phyloP scores from a whole-genome alignment of 2,329 filamentous ascomycete species.

The Seiridium unicorne region DNA sequence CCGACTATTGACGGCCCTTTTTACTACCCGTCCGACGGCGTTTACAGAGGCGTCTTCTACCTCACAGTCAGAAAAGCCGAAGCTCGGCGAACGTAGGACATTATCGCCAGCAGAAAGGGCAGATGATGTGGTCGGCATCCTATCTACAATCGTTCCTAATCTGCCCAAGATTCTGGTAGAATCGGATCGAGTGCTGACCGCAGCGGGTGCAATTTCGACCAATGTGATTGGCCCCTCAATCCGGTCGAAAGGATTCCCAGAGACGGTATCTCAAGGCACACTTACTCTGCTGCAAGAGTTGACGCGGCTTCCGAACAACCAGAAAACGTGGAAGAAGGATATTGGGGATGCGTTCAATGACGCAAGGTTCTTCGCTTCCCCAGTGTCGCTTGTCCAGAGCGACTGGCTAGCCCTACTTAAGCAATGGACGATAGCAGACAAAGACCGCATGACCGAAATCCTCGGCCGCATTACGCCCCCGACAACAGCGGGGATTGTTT shows the following conservation, averaged over 20 bases:
- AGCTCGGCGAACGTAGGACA: conserved; percentile 31
- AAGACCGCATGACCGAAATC: conserved; percentile 82
- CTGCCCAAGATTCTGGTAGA: conserved; percentile 83
- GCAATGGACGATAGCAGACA: conserved; percentile 83
- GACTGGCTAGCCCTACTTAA: conserved; percentile 82
- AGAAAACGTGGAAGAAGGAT: conserved; percentile 93
- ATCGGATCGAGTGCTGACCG: conserved; percentile 76
- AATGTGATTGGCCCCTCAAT: conserved; percentile 81
- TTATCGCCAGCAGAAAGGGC: conserved; percentile 46
- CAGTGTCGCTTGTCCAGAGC: conserved; percentile 61
- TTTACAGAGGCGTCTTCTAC: conserved; percentile 56
- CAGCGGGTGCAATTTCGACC: conserved; percentile 76
- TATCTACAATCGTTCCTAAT: conserved; percentile 76
- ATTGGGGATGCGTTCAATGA: conserved; percentile 91
- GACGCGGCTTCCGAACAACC: conserved; percentile 72
- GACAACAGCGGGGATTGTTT: conserved; percentile 92
- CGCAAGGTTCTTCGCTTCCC: conserved; percentile 75
- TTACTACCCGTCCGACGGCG: conserved; percentile 80
- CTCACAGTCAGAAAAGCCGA: conserved; percentile 36
- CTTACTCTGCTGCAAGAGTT: conserved; percentile 76
- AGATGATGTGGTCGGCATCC: conserved; percentile 76
- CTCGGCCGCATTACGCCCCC: conserved; percentile 77
- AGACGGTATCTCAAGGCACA: conserved; percentile 72
- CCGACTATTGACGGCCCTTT: conserved; percentile 85
- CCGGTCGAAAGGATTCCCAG: conserved; percentile 81